A percentile compares a stretch with the other conserved stretches of the same genome.
These are phyloP conservation scores for Plasmodium inui DNA, from an alignment of 169 alveolate genomes.

Conservation along the genomic window DNA sequence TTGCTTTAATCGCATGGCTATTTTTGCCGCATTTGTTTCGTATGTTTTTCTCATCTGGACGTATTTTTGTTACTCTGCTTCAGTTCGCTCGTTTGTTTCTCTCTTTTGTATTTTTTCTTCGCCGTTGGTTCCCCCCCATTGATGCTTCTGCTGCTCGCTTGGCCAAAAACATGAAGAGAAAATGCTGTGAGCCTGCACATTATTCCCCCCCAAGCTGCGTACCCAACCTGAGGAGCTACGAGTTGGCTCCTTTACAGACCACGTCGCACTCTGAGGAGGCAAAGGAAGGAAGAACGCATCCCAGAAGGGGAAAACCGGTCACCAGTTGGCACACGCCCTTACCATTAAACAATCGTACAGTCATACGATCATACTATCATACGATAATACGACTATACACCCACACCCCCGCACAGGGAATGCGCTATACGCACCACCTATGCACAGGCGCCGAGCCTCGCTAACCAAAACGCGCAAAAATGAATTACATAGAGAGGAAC, in stretches of 20 bases:
- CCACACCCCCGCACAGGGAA: neutral
- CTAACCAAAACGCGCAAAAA: neutral
- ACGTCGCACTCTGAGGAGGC: neutral
- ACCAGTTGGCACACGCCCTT: neutral
- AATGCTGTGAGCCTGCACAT: neutral
- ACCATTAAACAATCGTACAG: neutral
- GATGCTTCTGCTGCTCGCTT: neutral
- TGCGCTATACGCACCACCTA: neutral
- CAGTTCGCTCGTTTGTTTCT: no score
- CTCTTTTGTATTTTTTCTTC: neutral
- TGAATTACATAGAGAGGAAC: conserved; percentile 64
- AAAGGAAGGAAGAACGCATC: neutral
- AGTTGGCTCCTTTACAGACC: neutral
- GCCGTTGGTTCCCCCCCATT: neutral
- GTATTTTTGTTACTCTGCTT: no score
- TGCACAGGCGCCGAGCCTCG: neutral
- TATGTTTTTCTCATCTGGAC: neutral
- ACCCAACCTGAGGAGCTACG: neutral
- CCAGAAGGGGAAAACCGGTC: neutral
- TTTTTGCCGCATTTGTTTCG: neutral
- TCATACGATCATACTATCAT: neutral
- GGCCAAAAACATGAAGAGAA: neutral
- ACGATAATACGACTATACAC: neutral
- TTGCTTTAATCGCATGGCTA: neutral
- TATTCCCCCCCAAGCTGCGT: neutral